Evolutionary conservation across 192 early-diverging fungal species (phyloP).

Genomic region (Mortierella claussenii): DNA sequence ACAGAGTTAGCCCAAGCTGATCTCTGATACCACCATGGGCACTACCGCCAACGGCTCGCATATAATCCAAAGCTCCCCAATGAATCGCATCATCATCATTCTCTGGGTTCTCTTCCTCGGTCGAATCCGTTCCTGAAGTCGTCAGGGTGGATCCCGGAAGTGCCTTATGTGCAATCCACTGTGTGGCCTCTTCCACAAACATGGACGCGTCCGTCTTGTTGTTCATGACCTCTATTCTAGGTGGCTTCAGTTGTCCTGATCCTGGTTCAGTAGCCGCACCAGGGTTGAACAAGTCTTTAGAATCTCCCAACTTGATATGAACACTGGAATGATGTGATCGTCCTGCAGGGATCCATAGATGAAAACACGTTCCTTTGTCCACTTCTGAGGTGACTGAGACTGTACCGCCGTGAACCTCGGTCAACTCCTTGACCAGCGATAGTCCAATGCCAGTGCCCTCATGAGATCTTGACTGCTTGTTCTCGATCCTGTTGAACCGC

Average conservation of each 20-base stretch:
- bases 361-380: conserved; percentile 61
- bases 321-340: conserved; percentile 54
- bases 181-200: conserved; percentile 40
- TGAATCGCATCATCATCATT: conserved; percentile 16
- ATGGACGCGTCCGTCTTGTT: conserved; percentile 45
- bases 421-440: conserved; percentile 63
- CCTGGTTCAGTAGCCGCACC: not conserved
- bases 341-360: conserved; percentile 61
- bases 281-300: not conserved
- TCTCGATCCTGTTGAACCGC: conserved; percentile 71
- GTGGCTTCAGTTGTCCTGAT: not conserved
- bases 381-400: conserved; percentile 53
- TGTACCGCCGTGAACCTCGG: conserved; percentile 62
- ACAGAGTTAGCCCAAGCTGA: no score
- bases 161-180: conserved; percentile 45
- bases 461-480: conserved; percentile 59
- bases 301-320: conserved; percentile 49
- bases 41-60: conserved; percentile 16
- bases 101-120: conserved; percentile 35
- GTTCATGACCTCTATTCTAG: conserved; percentile 19
- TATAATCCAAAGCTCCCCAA: conserved; percentile 14
- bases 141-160: conserved; percentile 35
- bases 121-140: conserved; percentile 44
- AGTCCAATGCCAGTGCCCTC: conserved; percentile 73
- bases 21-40: no score